phyloP scores from a whole-genome alignment of 305 asterid species.

The Solanum aculeatissimum region DNA sequence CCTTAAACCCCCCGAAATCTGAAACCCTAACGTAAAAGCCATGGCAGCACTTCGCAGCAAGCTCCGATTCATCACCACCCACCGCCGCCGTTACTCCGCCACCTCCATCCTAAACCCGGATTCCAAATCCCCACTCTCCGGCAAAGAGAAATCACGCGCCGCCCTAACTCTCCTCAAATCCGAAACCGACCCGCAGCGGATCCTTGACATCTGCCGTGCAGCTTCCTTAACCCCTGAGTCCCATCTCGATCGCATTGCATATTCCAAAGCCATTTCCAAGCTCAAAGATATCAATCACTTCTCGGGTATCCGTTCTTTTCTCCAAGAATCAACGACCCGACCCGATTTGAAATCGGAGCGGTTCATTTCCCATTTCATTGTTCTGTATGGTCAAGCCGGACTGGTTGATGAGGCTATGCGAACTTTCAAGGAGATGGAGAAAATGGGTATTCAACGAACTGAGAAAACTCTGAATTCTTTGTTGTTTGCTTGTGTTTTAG shows the following conservation, averaged over 20 bases:
- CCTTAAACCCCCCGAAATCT: not conserved
- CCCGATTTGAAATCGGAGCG: constrained; percentile 37
- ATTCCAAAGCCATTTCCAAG: constrained; percentile 39
- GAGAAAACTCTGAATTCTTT: constrained; percentile 53
- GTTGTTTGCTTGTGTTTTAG: constrained; percentile 52
- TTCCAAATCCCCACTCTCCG: constrained; percentile 36
- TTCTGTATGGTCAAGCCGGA: constrained; percentile 71
- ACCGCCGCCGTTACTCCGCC: constrained; percentile 28
- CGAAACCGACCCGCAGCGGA: constrained; percentile 70
- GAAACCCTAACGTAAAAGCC: constrained; percentile 6
- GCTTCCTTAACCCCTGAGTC: constrained; percentile 62
- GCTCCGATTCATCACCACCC: not conserved
- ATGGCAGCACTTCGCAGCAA: not conserved
- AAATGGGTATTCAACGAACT: constrained; percentile 30
- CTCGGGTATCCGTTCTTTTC: constrained; percentile 38
- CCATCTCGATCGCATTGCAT: constrained; percentile 59
- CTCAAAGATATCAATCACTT: constrained; percentile 32
- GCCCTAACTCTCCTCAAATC: constrained; percentile 51
- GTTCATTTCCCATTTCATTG: constrained; percentile 35
- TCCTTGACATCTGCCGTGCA: constrained; percentile 68
- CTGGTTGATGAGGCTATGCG: constrained; percentile 37
- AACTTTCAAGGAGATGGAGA: constrained; percentile 58
- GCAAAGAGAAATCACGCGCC: constrained; percentile 48
- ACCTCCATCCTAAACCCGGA: constrained; percentile 57
- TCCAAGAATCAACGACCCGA: constrained; percentile 38